Evolutionary conservation across 192 early-diverging fungal species (phyloP), one percentile per base, ranked within the genome.

Genomic region (Funneliformis geosporum): DNA sequence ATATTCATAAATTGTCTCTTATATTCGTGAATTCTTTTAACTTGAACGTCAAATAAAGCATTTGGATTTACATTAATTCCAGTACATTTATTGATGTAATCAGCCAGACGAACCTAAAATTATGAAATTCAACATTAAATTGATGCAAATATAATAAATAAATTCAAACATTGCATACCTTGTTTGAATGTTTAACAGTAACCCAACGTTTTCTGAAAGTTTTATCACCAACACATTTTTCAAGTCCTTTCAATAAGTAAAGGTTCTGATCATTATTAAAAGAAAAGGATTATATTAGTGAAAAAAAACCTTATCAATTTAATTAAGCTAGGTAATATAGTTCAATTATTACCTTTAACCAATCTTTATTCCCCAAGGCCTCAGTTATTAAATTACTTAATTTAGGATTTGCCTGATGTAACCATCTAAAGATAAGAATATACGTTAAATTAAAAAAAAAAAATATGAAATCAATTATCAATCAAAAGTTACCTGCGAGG

Each of bases 1-100:
- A 99, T 97, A 86, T 99, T 99, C 94, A 99, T 95, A 84, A 96
- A 96, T 90, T 99, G 98, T 79, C 98, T 94, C 89, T 99, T 98
- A 88, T 98, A 99, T 88, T 98, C 98, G 85, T 99, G 98, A 80
- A 98, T 94, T 87, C 98, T 94, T 89, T 98, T 99, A 83, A 96
- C 96, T 84, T 96, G 97, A 74, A 98, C 90, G 85, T 99, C 98
- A 86, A 99, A 99, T 79, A 98, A 85, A 5, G 97, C 94, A 74
- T 97, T 88, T 40, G 96, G 88, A 81, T 87, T 92, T 47, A 98
- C 95, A 21, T 87, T 83, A 68, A 98, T 88, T 43, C 86, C 89
- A 46, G 90, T 92, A 12, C 89, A 86, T 7, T 80, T 80, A 72
- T 90, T 88, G 76, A 99, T 96, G 81, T 95, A 91, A 38, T 93